A percentile compares a stretch with the other conserved stretches of the same genome.
Conservation (phyloP, 495 filamentous ascomycete genomes). For the Chaetomium fimeti region DNA sequence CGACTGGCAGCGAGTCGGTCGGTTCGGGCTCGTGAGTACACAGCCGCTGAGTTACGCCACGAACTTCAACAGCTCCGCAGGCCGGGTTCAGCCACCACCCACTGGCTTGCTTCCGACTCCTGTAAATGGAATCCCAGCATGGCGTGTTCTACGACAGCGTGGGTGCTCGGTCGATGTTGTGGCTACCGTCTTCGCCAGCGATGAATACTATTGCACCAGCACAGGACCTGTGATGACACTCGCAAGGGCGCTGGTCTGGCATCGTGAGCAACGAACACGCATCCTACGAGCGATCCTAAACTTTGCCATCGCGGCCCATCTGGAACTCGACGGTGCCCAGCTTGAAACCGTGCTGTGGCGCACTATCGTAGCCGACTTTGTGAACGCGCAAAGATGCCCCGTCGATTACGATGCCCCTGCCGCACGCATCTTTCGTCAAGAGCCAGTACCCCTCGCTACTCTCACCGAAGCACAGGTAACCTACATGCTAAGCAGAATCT, state of each 20-base stretch:
- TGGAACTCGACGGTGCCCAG: background rate
- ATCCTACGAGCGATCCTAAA: background rate
- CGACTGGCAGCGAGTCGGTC: constrained; percentile 2
- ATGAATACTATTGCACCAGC: background rate
- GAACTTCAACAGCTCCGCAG: background rate
- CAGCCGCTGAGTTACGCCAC: background rate
- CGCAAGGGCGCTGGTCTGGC: background rate
- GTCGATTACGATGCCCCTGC: too few relatives aligned
- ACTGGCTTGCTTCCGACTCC: background rate
- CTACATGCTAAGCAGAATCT: too few relatives aligned
- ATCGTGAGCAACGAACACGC: background rate
- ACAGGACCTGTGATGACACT: background rate
- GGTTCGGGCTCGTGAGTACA: background rate
- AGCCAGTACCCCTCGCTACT: too few relatives aligned
- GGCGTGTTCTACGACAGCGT: constrained; percentile 2
- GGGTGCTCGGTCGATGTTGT: constrained; percentile 1
- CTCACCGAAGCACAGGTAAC: too few relatives aligned
- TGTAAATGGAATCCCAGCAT: background rate
- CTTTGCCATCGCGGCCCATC: background rate
- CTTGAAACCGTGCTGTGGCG: background rate
- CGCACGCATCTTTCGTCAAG: too few relatives aligned
- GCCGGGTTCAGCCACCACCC: constrained; percentile 1
- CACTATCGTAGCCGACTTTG: background rate
- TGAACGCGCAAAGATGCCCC: too few relatives aligned
- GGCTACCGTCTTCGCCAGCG: background rate